Percentiles rank a stretch among this genome's conserved stretches.
Evolutionary conservation across 805 yeast genomes (phyloP).

Genomic region (Kuraishia ogatae): DNA sequence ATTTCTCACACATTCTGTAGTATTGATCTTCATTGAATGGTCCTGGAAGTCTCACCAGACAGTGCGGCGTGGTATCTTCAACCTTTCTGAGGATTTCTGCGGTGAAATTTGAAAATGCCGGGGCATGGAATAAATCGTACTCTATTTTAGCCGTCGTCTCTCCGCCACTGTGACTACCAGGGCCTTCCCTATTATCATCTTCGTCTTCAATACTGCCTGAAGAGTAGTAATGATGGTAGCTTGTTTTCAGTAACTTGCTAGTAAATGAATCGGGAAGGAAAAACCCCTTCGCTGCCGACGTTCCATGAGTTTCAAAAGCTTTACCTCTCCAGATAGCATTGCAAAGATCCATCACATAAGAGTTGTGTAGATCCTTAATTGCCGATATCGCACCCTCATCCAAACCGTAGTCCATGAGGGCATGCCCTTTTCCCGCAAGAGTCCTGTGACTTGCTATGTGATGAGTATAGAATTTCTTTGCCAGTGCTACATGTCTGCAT

Average conservation of each 20-base stretch:
- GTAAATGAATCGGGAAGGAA: conserved; percentile 25
- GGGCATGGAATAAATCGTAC: conserved; percentile 38
- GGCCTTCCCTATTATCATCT: conserved; percentile 17
- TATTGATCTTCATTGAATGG: conserved; percentile 31
- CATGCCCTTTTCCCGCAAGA: neutral
- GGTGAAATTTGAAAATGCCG: conserved; percentile 37
- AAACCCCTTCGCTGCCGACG: conserved; percentile 29
- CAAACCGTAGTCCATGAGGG: conserved; percentile 4
- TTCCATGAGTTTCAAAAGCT: conserved; percentile 31
- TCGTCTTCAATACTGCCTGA: conserved; percentile 21
- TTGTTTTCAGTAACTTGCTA: conserved; percentile 18
- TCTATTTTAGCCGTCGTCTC: conserved; percentile 12
- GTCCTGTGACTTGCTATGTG: neutral
- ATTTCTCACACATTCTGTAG: conserved; percentile 12
- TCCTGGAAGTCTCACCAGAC: conserved; percentile 37
- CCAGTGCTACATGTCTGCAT: conserved; percentile 35
- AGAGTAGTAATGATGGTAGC: conserved; percentile 13
- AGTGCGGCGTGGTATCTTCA: conserved; percentile 30
- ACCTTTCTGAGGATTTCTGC: conserved; percentile 34
- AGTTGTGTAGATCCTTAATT: conserved; percentile 30
- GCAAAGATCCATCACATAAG: conserved; percentile 46
- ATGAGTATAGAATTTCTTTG: conserved; percentile 23
- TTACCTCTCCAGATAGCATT: conserved; percentile 50
- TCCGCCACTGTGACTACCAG: conserved; percentile 1
- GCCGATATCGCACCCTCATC: conserved; percentile 9